Evolutionary conservation across 768 basidiomycete species (phyloP).

Genomic region (Lentinula raphanica): DNA sequence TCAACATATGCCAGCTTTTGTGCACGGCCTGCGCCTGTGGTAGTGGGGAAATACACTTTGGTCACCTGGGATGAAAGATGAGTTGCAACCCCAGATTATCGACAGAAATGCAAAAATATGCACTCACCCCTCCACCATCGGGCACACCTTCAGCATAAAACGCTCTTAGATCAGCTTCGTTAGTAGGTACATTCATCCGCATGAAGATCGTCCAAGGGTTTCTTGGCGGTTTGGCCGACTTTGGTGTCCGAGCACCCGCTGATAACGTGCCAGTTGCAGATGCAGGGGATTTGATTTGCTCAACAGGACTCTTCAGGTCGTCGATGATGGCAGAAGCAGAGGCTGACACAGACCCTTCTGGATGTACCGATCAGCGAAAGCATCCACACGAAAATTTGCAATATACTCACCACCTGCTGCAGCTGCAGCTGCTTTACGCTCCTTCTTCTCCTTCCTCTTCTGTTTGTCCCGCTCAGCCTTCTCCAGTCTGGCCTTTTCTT

Average conservation of each 20-base stretch:
- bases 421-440: constrained; percentile 48
- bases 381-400: too few relatives aligned
- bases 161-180: constrained; percentile 63
- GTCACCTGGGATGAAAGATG: constrained; percentile 47
- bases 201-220: constrained; percentile 87
- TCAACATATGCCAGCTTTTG: constrained; percentile 78
- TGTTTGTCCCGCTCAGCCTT: constrained; percentile 52
- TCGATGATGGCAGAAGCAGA: constrained; percentile 17
- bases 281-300: constrained; percentile 49
- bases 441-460: constrained; percentile 61
- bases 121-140: constrained; percentile 43
- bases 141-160: constrained; percentile 71
- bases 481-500: constrained; percentile 27
- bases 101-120: too few relatives aligned
- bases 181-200: constrained; percentile 47
- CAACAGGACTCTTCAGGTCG: constrained; percentile 21
- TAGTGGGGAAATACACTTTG: constrained; percentile 54
- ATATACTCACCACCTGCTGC: constrained; percentile 19
- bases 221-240: constrained; percentile 52
- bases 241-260: constrained; percentile 67
- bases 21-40: constrained; percentile 39
- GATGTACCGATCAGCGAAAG: background rate
- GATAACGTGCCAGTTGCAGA: constrained; percentile 58
- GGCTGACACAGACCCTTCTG: constrained; percentile 11
- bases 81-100: background rate